These are phyloP conservation scores for Lipomyces mesembrius DNA, from an alignment of 805 yeast genomes.

Conservation along the genomic window DNA sequence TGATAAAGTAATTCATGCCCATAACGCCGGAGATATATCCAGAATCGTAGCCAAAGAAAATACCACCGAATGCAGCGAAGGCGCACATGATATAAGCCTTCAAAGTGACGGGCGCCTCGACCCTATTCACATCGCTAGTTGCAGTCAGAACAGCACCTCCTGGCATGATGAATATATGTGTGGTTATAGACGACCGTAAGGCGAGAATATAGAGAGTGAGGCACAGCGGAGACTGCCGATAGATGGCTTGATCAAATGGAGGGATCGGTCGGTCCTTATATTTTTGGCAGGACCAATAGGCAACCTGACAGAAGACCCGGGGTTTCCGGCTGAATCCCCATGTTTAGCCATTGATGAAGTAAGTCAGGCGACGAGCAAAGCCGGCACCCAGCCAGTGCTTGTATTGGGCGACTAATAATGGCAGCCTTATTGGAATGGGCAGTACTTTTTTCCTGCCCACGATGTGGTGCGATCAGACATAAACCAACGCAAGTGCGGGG, in stretches of 20 bases:
- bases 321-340: not conserved
- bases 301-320: not conserved
- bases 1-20: slow-evolving; percentile 71
- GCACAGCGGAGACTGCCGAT: not conserved
- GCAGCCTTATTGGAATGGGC: not conserved
- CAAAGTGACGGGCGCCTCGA: slow-evolving; percentile 22
- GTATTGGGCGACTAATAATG: no score
- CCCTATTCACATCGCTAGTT: slow-evolving; percentile 3
- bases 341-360: not conserved
- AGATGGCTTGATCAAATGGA: not conserved
- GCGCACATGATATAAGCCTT: slow-evolving; percentile 70
- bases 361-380: not conserved
- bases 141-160: slow-evolving; percentile 12
- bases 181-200: not conserved
- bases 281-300: not conserved
- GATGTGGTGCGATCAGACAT: not conserved
- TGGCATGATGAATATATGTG: slow-evolving; percentile 7
- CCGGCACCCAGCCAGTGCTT: not conserved
- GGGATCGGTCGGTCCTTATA: not conserved
- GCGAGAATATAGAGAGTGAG: not conserved
- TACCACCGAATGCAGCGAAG: slow-evolving; percentile 89
- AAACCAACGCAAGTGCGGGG: not conserved
- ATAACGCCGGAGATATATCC: slow-evolving; percentile 78
- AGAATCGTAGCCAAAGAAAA: slow-evolving; percentile 86
- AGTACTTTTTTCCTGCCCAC: not conserved